These are phyloP conservation scores for Geoglossum cookeanum DNA, from an alignment of 2,329 filamentous ascomycete species.

Conservation along the genomic window DNA sequence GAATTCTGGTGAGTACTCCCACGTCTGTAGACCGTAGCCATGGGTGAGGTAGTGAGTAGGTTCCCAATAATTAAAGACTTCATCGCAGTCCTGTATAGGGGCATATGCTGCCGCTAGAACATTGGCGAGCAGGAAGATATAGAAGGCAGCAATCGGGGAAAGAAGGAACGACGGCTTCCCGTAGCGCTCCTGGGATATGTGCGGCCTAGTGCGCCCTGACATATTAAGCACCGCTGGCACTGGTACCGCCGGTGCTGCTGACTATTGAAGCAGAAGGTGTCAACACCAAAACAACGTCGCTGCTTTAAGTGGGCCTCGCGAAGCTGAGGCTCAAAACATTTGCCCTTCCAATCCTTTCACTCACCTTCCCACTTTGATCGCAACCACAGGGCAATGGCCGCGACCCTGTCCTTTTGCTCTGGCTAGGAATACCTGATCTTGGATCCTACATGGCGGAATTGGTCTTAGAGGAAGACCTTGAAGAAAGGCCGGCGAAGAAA, in stretches of 20 bases:
- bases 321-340: background rate
- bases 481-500: conserved; percentile 14
- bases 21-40: conserved; percentile 86
- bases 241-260: background rate
- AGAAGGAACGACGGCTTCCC: conserved; percentile 34
- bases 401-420: background rate
- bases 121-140: conserved; percentile 56
- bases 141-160: conserved; percentile 59
- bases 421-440: background rate
- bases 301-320: background rate
- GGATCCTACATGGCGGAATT: background rate
- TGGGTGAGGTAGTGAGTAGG: conserved; percentile 86
- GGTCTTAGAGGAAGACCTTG: conserved; percentile 2
- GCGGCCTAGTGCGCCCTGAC: background rate
- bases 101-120: conserved; percentile 59
- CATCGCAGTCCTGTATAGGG: conserved; percentile 94
- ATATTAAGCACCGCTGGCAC: background rate
- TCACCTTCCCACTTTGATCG: too few relatives aligned
- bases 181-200: background rate
- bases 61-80: conserved; percentile 99
- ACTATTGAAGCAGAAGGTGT: background rate
- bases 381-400: background rate
- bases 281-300: background rate
- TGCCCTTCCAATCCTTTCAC: background rate
- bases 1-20: conserved; percentile 94